phyloP scores from a whole-genome alignment of 345 rosid genomes.

The Litchi chinensis region DNA sequence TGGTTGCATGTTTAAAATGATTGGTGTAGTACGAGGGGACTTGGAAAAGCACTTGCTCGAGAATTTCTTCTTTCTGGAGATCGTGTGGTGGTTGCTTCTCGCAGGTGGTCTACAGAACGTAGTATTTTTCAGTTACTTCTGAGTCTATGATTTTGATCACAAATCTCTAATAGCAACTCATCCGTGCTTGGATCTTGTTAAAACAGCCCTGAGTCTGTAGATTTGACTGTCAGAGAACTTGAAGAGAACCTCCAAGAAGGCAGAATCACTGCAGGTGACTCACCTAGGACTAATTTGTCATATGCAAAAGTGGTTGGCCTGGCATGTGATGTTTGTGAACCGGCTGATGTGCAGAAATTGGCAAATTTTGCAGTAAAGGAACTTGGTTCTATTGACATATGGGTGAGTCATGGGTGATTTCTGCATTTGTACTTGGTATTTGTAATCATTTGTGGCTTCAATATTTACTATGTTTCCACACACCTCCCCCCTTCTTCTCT shows the following conservation, averaged over 20 bases:
- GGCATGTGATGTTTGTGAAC: constrained; percentile 82
- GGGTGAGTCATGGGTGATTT: constrained; percentile 54
- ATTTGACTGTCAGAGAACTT: constrained; percentile 75
- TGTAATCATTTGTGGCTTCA: constrained; percentile 3
- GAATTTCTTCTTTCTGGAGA: constrained; percentile 97
- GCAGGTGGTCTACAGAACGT: constrained; percentile 52
- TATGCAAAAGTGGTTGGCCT: constrained; percentile 81
- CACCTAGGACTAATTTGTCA: constrained; percentile 45
- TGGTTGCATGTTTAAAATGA: constrained; percentile 24
- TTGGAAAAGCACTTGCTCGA: constrained; percentile 97
- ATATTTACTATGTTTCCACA: neutral
- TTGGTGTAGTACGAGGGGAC: constrained; percentile 76
- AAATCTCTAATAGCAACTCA: constrained; percentile 18
- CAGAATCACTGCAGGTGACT: constrained; percentile 44
- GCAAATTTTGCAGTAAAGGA: constrained; percentile 70
- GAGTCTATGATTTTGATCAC: neutral
- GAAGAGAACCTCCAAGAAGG: constrained; percentile 78
- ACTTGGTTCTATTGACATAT: constrained; percentile 82
- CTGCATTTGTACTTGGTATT: neutral
- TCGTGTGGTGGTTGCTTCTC: constrained; percentile 82
- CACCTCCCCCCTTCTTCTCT: neutral
- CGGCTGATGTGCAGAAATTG: constrained; percentile 67
- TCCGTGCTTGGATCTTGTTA: constrained; percentile 26
- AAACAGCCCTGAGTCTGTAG: constrained; percentile 74
- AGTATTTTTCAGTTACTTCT: neutral